Base-by-base conservation (phyloP, 2,329 filamentous ascomycete genomes). In the Fusarium avenaceum region DNA sequence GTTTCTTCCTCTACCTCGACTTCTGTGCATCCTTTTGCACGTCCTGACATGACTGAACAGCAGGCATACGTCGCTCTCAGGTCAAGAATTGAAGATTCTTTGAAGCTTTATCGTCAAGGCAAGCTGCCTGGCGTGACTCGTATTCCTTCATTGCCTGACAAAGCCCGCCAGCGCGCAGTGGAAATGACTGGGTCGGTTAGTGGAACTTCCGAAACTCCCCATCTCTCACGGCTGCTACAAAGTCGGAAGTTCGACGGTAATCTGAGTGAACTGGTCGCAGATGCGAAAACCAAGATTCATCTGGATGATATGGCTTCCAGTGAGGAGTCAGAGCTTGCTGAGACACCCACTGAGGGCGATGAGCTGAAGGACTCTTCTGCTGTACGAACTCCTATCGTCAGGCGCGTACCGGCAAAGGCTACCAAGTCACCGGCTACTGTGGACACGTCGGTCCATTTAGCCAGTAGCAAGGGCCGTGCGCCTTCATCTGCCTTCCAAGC, bases 201-300 rank as follows among this genome's bases (percentile, higher is more conserved):
- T 55, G 83, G 83, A 50, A 87, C 88, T 13, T 76, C 84, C 8
- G 84, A 87, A 33, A 87, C 88, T 17, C 91, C 91, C 15, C 85
- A 92, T 77, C 82, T 94, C 20, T 92, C 91, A 30, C 85, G 85
- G 40, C 78, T 92, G 46, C 82, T 93, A 79, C 83, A 87, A 70
- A 84, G 81, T 65, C 86, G 84, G 74, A 89, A 90, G 33, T 86
- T 91, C 70, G 80, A 81, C 62, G 83, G 88, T 51, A 85, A 92
- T 72, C 79, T 92, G 53, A 77, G 81, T 61, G 83, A 87, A 55
- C 76, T 85, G 69, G 88, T 90, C 49, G 80, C 80, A 52, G 87
- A 90, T 70, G 87, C 87, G 24, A 89, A 86, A 79, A 84, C 81
- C 35, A 85, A 81, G 74, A 70, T 85, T 49, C 81, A 84, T 55